phyloP scores from a whole-genome alignment of 2,329 filamentous ascomycete species.

The Ampelomyces quisqualis region DNA sequence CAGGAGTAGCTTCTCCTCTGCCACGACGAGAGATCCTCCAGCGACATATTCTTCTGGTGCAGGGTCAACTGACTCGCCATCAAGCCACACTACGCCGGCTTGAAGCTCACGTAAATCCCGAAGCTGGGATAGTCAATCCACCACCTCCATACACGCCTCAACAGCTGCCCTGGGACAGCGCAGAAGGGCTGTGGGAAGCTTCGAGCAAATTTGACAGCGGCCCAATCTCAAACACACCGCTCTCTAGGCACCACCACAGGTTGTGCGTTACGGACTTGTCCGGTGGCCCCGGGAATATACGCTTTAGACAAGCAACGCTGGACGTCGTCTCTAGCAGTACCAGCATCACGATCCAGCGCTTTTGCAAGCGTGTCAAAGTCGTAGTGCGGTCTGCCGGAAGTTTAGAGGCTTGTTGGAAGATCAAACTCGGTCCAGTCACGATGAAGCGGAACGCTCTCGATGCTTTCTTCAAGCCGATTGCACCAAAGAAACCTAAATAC shows the following conservation, averaged over 20 bases:
- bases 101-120: too few species aligned
- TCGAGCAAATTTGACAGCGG: not conserved
- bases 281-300: too few species aligned
- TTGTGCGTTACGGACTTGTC: not conserved
- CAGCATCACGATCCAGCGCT: too few species aligned
- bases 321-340: too few species aligned
- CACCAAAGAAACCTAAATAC: constrained; percentile 45
- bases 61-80: too few species aligned
- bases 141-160: not conserved
- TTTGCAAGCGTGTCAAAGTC: not conserved
- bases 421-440: not conserved
- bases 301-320: too few species aligned
- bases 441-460: constrained; percentile 65
- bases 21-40: too few species aligned
- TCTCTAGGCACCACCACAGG: not conserved
- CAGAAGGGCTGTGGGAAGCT: not conserved
- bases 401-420: too few species aligned
- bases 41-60: too few species aligned
- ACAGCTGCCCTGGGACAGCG: not conserved
- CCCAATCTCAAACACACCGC: not conserved
- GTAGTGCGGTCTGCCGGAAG: too few species aligned
- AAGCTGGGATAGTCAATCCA: not conserved
- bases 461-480: constrained; percentile 62
- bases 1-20: too few species aligned
- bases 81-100: too few species aligned